Evolutionary conservation across 176 grass and related monocot species (phyloP).

Genomic region (Paspalum notatum): DNA sequence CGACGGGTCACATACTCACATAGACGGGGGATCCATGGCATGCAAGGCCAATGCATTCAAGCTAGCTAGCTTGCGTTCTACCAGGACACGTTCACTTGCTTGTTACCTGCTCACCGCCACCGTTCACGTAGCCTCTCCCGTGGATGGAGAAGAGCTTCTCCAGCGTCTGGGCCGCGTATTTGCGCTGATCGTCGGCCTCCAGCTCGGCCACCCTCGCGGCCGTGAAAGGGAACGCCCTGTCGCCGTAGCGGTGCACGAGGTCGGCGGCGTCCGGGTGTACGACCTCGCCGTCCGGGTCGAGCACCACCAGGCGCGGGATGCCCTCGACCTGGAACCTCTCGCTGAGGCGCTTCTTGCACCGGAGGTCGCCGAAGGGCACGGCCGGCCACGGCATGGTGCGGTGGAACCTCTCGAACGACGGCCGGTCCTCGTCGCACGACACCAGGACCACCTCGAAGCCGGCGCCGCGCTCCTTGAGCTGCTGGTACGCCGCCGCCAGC

Average conservation of each 20-base stretch:
- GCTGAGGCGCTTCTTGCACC: conserved; percentile 58
- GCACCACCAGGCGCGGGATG: conserved; percentile 64
- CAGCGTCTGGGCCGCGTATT: conserved; percentile 68
- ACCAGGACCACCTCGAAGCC: conserved; percentile 65
- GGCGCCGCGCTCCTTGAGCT: conserved; percentile 35
- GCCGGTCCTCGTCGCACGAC: conserved; percentile 63
- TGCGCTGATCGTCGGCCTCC: conserved; percentile 50
- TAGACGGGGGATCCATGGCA: conserved; percentile 22
- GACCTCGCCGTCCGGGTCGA: conserved; percentile 33
- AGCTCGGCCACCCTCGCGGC: conserved; percentile 54
- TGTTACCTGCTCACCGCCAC: conserved; percentile 37
- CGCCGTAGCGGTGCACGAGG: conserved; percentile 54
- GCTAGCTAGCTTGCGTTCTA: conserved; percentile 10
- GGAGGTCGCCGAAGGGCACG: conserved; percentile 57
- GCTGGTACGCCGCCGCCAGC: conserved; percentile 49
- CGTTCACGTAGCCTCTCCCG: conserved; percentile 54
- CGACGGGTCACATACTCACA: too few species aligned
- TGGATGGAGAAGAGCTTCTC: conserved; percentile 58
- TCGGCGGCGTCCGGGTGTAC: conserved; percentile 45
- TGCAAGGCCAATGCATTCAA: neutral
- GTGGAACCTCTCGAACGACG: conserved; percentile 70
- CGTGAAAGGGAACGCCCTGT: conserved; percentile 65
- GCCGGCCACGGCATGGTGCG: conserved; percentile 66
- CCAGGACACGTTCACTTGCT: neutral
- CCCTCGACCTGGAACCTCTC: conserved; percentile 63